Evolutionary conservation across 2,329 filamentous ascomycete species (phyloP).

Genomic region (Stachybotrys echinatus): DNA sequence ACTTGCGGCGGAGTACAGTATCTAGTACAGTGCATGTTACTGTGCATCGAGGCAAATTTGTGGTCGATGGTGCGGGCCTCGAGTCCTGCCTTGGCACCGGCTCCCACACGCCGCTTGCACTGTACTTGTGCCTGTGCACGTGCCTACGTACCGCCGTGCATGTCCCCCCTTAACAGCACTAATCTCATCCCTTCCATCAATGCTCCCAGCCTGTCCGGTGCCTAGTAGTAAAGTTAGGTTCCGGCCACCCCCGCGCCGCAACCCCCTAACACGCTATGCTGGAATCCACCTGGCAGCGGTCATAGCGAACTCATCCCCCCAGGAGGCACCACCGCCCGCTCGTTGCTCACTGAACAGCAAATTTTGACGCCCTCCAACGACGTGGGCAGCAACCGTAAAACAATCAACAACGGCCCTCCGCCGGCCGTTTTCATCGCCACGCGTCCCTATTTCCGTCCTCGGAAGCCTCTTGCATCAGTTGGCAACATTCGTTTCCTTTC

Average conservation of each 20-base stretch:
- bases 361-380: constrained; percentile 25
- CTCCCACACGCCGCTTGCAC: no score
- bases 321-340: constrained; percentile 4
- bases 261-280: neutral
- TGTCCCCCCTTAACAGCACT: no score
- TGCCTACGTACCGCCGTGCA: no score
- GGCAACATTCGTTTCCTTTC: constrained; percentile 51
- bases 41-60: neutral
- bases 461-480: neutral
- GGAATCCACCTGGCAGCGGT: neutral
- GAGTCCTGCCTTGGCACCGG: neutral
- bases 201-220: no score
- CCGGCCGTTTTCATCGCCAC: constrained; percentile 24
- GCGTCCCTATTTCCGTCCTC: constrained; percentile 11
- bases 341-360: constrained; percentile 15
- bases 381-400: constrained; percentile 21
- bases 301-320: neutral
- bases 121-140: no score
- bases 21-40: no score
- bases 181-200: no score
- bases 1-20: no score
- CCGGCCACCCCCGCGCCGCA: neutral
- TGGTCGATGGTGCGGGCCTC: neutral
- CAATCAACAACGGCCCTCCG: constrained; percentile 22
- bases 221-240: no score